Percentiles rank a stretch among this genome's conserved stretches.
Conservation (phyloP, 768 basidiomycete genomes). For the Boletus pseudo-olivaceus region DNA sequence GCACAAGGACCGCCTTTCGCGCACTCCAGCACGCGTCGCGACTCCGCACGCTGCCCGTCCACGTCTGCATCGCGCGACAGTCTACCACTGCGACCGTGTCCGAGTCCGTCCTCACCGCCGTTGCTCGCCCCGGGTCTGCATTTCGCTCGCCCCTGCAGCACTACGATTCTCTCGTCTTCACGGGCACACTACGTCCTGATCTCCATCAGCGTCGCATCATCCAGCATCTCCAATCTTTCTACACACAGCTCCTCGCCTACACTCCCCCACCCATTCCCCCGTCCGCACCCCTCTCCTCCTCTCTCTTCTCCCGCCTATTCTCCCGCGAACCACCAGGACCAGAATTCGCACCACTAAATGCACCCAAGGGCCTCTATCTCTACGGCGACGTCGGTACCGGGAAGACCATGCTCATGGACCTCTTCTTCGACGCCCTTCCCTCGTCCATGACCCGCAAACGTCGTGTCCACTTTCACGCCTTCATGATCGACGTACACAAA, state of each 20-base stretch:
- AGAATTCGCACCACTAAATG: conserved; percentile 42
- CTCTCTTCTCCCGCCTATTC: conserved; percentile 30
- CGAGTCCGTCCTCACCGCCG: not conserved
- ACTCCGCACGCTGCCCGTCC: not conserved
- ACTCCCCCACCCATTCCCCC: conserved; percentile 59
- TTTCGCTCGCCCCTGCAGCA: conserved; percentile 31
- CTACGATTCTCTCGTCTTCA: conserved; percentile 47
- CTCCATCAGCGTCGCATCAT: conserved; percentile 84
- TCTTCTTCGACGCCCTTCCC: conserved; percentile 86
- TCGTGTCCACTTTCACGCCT: conserved; percentile 96
- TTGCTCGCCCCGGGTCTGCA: not conserved
- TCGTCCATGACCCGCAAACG: conserved; percentile 64
- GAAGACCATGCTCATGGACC: conserved; percentile 99
- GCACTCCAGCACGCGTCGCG: not conserved
- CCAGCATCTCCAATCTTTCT: conserved; percentile 73
- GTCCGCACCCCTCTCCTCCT: conserved; percentile 28
- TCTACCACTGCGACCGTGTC: conserved; percentile 7
- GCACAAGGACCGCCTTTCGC: not conserved
- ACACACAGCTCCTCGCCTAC: conserved; percentile 69
- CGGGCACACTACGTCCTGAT: conserved; percentile 65
- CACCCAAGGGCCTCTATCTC: conserved; percentile 88
- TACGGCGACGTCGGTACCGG: conserved; percentile 97
- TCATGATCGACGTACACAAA: conserved; percentile 99
- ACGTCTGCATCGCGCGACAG: conserved; percentile 6
- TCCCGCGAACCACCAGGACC: conserved; percentile 19